Percentiles rank a stretch among this genome's conserved stretches.
These are phyloP conservation scores for Escovopsis sp. DNA, from an alignment of 2,329 filamentous ascomycete species.

Conservation along the genomic window DNA sequence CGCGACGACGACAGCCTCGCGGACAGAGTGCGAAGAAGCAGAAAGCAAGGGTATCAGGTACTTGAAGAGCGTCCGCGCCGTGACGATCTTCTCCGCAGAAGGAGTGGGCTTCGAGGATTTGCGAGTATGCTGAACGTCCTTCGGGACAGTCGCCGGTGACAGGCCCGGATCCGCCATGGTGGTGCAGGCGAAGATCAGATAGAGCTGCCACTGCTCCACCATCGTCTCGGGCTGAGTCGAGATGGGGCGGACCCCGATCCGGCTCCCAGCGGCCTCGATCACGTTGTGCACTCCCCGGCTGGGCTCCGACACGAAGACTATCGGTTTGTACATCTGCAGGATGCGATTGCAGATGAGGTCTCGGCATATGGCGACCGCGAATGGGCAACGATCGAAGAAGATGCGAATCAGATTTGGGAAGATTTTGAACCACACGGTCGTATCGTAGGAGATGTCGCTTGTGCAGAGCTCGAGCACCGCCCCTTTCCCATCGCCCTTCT, in stretches of 20 bases:
- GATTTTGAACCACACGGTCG: slow-evolving; percentile 92
- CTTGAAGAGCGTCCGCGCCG: slow-evolving; percentile 77
- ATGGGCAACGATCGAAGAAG: slow-evolving; percentile 79
- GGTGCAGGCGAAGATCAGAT: slow-evolving; percentile 92
- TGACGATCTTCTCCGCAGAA: slow-evolving; percentile 63
- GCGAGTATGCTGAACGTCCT: slow-evolving; percentile 57
- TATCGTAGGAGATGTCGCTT: slow-evolving; percentile 88
- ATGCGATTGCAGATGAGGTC: slow-evolving; percentile 88
- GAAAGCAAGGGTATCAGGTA: slow-evolving; percentile 80
- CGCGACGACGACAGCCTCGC: slow-evolving; percentile 79
- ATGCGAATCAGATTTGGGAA: slow-evolving; percentile 90
- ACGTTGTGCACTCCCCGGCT: slow-evolving; percentile 45
- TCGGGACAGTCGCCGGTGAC: slow-evolving; percentile 21
- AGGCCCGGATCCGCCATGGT: slow-evolving; percentile 74
- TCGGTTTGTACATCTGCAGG: slow-evolving; percentile 79
- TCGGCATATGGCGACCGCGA: slow-evolving; percentile 77
- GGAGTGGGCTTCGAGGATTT: slow-evolving; percentile 56
- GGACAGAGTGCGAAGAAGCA: slow-evolving; percentile 62
- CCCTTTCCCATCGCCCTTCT: slow-evolving; percentile 68
- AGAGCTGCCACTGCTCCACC: slow-evolving; percentile 95
- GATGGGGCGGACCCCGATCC: slow-evolving; percentile 37
- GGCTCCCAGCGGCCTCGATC: slow-evolving; percentile 36
- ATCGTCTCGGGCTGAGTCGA: slow-evolving; percentile 71
- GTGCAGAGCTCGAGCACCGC: slow-evolving; percentile 87
- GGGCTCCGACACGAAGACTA: slow-evolving; percentile 64